Percentiles rank a stretch among this genome's conserved stretches.
Evolutionary conservation across 345 rosid species (phyloP).

Genomic region (Boechera divaricarpa): DNA sequence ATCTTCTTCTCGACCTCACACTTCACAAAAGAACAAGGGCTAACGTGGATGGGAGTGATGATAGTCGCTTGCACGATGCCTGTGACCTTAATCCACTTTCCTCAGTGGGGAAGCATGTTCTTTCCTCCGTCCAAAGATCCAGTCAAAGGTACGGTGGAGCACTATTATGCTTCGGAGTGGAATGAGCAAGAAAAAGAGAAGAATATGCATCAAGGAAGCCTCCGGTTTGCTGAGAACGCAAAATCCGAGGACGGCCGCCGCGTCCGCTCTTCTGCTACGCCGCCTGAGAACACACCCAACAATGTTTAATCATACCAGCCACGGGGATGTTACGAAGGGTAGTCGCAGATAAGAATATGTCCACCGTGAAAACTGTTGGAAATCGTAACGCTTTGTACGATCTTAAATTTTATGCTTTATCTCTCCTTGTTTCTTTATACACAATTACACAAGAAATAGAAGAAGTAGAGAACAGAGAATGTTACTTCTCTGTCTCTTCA

Average conservation of each 20-base stretch:
- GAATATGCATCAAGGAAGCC: slow-evolving; percentile 60
- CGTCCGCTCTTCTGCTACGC: slow-evolving; percentile 36
- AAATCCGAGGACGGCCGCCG: slow-evolving; percentile 57
- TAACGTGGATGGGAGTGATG: slow-evolving; percentile 62
- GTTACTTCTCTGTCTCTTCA: no score
- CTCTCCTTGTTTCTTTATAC: no score
- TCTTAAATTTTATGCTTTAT: no score
- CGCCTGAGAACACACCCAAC: slow-evolving; percentile 36
- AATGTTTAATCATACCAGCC: slow-evolving; percentile 33
- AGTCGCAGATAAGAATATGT: not conserved
- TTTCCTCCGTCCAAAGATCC: slow-evolving; percentile 49
- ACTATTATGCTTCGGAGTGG: slow-evolving; percentile 62
- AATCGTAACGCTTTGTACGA: no score
- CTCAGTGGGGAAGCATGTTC: slow-evolving; percentile 75
- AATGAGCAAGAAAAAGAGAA: slow-evolving; percentile 54
- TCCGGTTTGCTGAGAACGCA: slow-evolving; percentile 62
- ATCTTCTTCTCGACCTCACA: slow-evolving; percentile 51
- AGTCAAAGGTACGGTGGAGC: slow-evolving; percentile 54
- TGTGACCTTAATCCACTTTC: slow-evolving; percentile 55
- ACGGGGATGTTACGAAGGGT: not conserved
- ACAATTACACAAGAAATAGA: no score
- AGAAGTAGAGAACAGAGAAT: no score
- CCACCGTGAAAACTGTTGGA: not conserved
- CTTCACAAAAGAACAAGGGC: slow-evolving; percentile 49
- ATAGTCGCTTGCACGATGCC: slow-evolving; percentile 60